Evolutionary conservation across 331 rosid genomes (phyloP), one percentile per base, ranked within the genome.

Genomic region (Pyracantha coccinea): DNA sequence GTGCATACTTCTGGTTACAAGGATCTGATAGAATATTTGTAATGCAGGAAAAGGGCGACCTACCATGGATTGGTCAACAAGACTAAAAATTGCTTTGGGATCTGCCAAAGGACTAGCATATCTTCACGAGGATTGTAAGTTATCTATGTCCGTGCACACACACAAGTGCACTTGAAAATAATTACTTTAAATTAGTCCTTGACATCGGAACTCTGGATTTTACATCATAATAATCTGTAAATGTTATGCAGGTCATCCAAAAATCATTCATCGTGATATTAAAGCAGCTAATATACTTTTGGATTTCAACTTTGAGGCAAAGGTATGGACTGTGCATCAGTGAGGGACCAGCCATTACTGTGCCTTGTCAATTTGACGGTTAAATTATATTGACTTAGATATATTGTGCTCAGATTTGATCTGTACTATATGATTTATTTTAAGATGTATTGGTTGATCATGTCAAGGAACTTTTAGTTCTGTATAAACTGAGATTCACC

Each of bases 41-140:
- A 44, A 50, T 79, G 84, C 88, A 92, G 98, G 85, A 69, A 89
- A 85, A 66, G 98, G 95, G 19, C 60, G 91, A 79, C 98, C 98
- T 23, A 87, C 91, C 55, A 87, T 92, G 96, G 98, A 87, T 66
- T 92, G 96, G 98, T 12, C 92, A 32, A 83, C 93, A 63, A 90
- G 98, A 77, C 67, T 92, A 14, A 76, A 77, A 69, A 89, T 90
- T 78, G 96, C 98, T 31, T 77, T 92, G 74, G 98, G 98, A 72
- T 80, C 98, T 74, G 96, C 98, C 1, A 92, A 90, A 84, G 98
- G 98, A 81, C 58, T 92, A 28, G 91, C 98, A 0, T 92, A 92
- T 80, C 95, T 92, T 80, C 98, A 92, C 4, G 98, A 92, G 82
- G 98, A 92, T 73, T 92, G 98, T 92, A 81, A 73, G 98, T 80